Evolutionary conservation across 1,284 basidiomycete genomes (phyloP), one percentile per base, ranked within the genome.

Genomic region (Sporisorium reilianum): DNA sequence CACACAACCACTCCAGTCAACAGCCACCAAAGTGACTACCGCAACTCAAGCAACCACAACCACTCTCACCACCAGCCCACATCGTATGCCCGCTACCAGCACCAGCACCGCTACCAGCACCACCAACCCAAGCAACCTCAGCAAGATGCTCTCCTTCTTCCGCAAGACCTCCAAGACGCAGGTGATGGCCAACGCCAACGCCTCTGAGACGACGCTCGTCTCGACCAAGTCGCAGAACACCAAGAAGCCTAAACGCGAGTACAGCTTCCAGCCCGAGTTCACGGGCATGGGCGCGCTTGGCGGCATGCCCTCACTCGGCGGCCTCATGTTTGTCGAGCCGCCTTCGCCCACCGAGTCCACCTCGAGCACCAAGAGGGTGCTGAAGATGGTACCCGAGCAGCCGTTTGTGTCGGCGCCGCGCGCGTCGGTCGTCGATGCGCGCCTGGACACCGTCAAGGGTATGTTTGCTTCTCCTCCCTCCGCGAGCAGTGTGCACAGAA

Each of bases 61-160:
- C 26, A 49, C 23, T 41, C 12, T 34, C 14, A 41, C 23, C 57
- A 41, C 11, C 28, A 16, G 26, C 41, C 44, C 9, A 34, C 54
- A 49, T 55, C 16, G 6, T 30, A 46, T 46, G 45, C 45, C 5
- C 5, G 6, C 53, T 20, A 20, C 20, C 38, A 58, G 36, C 22
- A 18, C 22, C 18, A 34, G 45, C 44, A n/a, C 53, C 1, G 53
- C 32, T 18, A 11, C 50, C 45, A 11, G 14, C 20, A 40, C 53
- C 36, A 18, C 52, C 1, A 55, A 25, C 55, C 11, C 53, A 14
- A 52, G 30, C 18, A 32, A 20, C 46, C 44, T 42, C 23, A 46
- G 32, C 70, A 58, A 59, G 18, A 73, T 73, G 70, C 61, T 67
- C 42, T 53, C 61, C 12, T 41, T 69, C 67, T 55, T 67, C 64